These are phyloP conservation scores for Yarrowia sp. DNA, from an alignment of 805 yeast species.

Conservation along the genomic window DNA sequence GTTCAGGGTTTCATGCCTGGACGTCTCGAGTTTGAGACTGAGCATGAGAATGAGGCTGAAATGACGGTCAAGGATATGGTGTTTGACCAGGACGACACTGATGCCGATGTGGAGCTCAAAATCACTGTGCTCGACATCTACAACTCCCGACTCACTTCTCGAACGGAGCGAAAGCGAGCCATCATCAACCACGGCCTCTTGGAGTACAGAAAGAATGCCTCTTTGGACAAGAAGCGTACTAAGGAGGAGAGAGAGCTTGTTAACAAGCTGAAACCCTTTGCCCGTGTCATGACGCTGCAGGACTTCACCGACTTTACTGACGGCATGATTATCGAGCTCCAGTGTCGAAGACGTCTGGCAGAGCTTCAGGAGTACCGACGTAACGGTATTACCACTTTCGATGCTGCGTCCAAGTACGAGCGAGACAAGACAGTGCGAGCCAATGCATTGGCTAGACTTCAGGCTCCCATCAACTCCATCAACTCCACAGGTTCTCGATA, in stretches of 20 bases:
- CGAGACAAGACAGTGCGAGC: slow-evolving; percentile 75
- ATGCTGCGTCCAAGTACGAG: slow-evolving; percentile 81
- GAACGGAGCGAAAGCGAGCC: slow-evolving; percentile 89
- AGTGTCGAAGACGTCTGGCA: slow-evolving; percentile 74
- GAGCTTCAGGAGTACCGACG: slow-evolving; percentile 92
- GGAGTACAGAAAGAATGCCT: slow-evolving; percentile 80
- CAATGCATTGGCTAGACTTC: slow-evolving; percentile 56
- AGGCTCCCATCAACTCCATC: slow-evolving; percentile 12
- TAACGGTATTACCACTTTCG: slow-evolving; percentile 81
- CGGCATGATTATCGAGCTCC: slow-evolving; percentile 74
- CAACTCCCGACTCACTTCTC: slow-evolving; percentile 79
- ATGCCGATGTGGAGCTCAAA: slow-evolving; percentile 85
- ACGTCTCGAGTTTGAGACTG: slow-evolving; percentile 92
- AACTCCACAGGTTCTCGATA: slow-evolving; percentile 25
- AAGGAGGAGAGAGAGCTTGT: slow-evolving; percentile 87
- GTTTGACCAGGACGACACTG: slow-evolving; percentile 89
- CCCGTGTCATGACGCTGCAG: slow-evolving; percentile 71
- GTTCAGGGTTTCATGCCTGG: slow-evolving; percentile 99
- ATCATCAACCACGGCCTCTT: slow-evolving; percentile 71
- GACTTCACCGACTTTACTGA: slow-evolving; percentile 76
- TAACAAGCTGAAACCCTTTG: slow-evolving; percentile 73
- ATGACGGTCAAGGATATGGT: slow-evolving; percentile 90
- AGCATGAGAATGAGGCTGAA: slow-evolving; percentile 96
- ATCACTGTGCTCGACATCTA: slow-evolving; percentile 84
- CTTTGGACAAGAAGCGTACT: slow-evolving; percentile 77